These are phyloP conservation scores for Gillenia trifoliata DNA, from an alignment of 306 rosid species.

Conservation along the genomic window DNA sequence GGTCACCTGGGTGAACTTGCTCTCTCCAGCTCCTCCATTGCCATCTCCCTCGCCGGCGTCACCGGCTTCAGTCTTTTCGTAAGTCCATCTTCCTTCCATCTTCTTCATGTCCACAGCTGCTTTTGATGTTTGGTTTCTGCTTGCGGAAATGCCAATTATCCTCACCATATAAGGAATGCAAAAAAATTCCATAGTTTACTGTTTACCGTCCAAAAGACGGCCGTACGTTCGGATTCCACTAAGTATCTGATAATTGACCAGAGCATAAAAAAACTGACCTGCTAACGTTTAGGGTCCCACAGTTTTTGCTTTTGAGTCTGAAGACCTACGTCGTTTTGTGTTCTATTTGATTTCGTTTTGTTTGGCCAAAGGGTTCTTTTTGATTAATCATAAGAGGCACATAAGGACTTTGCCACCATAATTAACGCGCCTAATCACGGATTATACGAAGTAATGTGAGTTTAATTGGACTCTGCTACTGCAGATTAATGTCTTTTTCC, in stretches of 20 bases:
- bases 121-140: not conserved
- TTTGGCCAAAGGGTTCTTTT: not conserved
- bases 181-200: too few species aligned
- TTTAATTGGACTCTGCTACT: not conserved
- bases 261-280: too few species aligned
- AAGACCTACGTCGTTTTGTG: too few species aligned
- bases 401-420: not conserved
- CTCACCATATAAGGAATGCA: too few species aligned
- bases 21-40: conserved; percentile 47
- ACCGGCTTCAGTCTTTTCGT: conserved; percentile 56
- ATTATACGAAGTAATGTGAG: not conserved
- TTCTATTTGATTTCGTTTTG: too few species aligned
- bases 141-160: not conserved
- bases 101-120: not conserved
- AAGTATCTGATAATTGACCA: too few species aligned
- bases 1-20: conserved; percentile 54
- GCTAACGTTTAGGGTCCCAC: too few species aligned
- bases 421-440: not conserved
- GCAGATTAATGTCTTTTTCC: not conserved
- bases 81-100: not conserved
- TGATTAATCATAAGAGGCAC: not conserved
- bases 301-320: too few species aligned
- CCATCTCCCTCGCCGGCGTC: conserved; percentile 39
- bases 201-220: too few species aligned
- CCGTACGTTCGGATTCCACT: too few species aligned